Evolutionary conservation across 305 asterid genomes (phyloP).

Genomic region (Striga hermonthica): DNA sequence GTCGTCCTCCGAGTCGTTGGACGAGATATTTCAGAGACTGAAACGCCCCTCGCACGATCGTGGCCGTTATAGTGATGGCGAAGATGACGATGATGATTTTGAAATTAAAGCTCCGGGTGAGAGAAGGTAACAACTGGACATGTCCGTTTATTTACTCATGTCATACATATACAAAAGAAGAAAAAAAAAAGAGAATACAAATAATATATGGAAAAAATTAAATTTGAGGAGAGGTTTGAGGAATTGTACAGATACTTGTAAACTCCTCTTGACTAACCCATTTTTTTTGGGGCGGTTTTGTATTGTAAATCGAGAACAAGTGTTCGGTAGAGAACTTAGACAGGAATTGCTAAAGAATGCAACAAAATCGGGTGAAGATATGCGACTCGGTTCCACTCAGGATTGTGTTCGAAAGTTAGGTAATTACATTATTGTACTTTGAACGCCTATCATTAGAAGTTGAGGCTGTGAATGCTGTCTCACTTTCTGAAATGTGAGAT

Average conservation of each 20-base stretch:
- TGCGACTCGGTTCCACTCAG: neutral
- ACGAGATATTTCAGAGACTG: slow-evolving; percentile 79
- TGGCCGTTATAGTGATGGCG: slow-evolving; percentile 36
- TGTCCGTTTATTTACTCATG: neutral
- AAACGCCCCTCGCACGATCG: slow-evolving; percentile 53
- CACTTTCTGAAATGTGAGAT: no score
- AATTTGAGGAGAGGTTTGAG: slow-evolving; percentile 24
- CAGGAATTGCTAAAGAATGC: slow-evolving; percentile 1
- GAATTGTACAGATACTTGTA: slow-evolving; percentile 13
- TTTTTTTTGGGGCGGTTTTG: slow-evolving; percentile 28
- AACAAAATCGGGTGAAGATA: neutral
- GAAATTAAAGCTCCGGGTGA: slow-evolving; percentile 34
- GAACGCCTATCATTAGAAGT: no score
- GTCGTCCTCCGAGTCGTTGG: slow-evolving; percentile 77
- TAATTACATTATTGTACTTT: no score
- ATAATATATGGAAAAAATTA: no score
- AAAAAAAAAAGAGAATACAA: no score
- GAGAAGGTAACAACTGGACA: neutral
- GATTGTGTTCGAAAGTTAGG: neutral
- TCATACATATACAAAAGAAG: slow-evolving; percentile 28
- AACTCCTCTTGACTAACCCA: slow-evolving; percentile 16
- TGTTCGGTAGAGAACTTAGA: neutral
- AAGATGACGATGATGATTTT: slow-evolving; percentile 31
- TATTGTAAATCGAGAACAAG: slow-evolving; percentile 7
- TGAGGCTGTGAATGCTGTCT: no score